Base-by-base conservation (phyloP, 495 filamentous ascomycete genomes). In the Opeltia flavorubescens region DNA sequence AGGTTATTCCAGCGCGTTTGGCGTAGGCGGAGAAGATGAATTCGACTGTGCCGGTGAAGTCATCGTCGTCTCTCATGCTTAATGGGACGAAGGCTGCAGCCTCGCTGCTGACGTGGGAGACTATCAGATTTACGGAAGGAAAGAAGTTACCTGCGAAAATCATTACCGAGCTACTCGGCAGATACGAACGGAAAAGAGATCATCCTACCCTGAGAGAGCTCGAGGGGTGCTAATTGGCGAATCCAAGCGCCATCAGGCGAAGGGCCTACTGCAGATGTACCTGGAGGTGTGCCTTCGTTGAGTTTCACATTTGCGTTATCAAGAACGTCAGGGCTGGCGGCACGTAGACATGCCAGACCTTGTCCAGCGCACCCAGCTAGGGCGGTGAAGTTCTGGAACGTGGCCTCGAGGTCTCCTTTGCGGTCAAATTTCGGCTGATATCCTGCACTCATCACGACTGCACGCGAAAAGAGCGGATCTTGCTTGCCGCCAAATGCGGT, bases 21-120 rank as follows among this genome's bases (percentile, higher is more conserved):
- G 64, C 61, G 47, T 67, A 64, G 15, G 62, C 50, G 5, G 64
- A 61, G 21, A 67, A 67, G 20, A 67, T 49, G 24, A 60, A 51
- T 28, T 69, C 61, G 21, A 74, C 52, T 51, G 66, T 72, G 15
- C 51, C 57, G 30, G 65, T 65, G 61, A 76, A 77, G 44, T 75
- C 64, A 17, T 64, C 62, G 31, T 75, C 67, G 17, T 71, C 71
- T 20, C 62, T 67, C 18, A 76, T 66, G 55, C 69, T 56, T 42
- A 63, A 60, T 41, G 53, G 55, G 2, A 63, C 61, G 41, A 70
- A 68, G 7, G 65, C 41, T 4, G 54, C 56, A 17, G 61, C 45
- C 54, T 69, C 67, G 38, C 68, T 59, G 13, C 62, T 51, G 15
- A 61, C 59, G 43, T 70, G 67, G 8, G 60, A 62, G 1, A 71